Conservation (phyloP, 2,329 filamentous ascomycete species). For the Tolypocladium inflatum region DNA sequence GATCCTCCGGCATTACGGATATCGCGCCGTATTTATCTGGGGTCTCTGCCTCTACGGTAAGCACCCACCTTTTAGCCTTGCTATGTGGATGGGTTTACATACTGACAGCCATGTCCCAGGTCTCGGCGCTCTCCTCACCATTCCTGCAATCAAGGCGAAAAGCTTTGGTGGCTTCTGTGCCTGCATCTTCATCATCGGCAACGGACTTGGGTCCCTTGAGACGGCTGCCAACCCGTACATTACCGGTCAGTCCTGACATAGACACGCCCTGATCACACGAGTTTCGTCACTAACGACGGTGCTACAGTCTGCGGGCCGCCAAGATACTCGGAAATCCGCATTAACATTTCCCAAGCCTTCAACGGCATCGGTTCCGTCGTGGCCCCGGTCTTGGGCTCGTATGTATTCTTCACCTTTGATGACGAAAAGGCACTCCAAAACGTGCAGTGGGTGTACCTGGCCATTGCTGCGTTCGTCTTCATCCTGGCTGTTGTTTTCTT, state of each 20-base stretch:
- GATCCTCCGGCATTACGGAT: conserved; percentile 56
- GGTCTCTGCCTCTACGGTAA: conserved; percentile 52
- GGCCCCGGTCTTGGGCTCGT: conserved; percentile 62
- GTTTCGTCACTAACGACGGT: neutral
- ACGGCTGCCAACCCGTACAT: conserved; percentile 71
- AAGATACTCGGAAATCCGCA: conserved; percentile 60
- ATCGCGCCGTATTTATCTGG: conserved; percentile 58
- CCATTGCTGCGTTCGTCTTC: conserved; percentile 63
- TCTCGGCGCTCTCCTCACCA: conserved; percentile 43
- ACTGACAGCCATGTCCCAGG: conserved; percentile 18
- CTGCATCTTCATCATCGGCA: conserved; percentile 64
- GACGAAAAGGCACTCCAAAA: conserved; percentile 49
- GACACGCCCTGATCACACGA: too few relatives aligned
- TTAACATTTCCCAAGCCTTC: conserved; percentile 70
- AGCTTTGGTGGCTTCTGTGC: conserved; percentile 69
- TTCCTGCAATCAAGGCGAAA: conserved; percentile 46
- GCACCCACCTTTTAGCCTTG: neutral
- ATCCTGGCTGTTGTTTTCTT: conserved; percentile 56
- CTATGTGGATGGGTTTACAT: neutral
- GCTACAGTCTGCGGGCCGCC: conserved; percentile 45
- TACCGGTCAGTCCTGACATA: conserved; percentile 27
- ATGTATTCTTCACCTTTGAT: conserved; percentile 60
- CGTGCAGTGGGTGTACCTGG: conserved; percentile 70
- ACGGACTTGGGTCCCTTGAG: conserved; percentile 64
- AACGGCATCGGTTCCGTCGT: conserved; percentile 67